Conservation (phyloP, 2,329 filamentous ascomycete genomes). For the Calycina herbarum region DNA sequence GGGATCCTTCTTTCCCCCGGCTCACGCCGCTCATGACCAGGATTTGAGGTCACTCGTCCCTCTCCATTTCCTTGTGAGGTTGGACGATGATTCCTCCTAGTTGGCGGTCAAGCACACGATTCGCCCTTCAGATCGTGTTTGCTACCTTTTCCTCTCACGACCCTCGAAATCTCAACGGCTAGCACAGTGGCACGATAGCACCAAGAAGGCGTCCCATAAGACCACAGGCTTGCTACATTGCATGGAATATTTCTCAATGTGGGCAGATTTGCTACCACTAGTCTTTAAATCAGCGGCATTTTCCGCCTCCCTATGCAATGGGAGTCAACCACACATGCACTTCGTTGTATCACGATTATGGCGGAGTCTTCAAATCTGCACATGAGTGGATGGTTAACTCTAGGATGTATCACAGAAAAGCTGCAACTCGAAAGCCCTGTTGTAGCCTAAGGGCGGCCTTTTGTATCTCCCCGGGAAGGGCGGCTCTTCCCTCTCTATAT, state of each 20-base stretch:
- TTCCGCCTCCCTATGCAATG: background rate
- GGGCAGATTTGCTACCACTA: background rate
- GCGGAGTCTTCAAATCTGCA: slow-evolving; percentile 3
- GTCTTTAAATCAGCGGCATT: background rate
- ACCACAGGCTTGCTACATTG: slow-evolving; percentile 2
- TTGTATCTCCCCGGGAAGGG: background rate
- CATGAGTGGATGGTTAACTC: background rate
- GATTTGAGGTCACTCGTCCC: slow-evolving; percentile 6
- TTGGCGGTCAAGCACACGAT: slow-evolving; percentile 3
- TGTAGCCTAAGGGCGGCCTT: slow-evolving; percentile 14
- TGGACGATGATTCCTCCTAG: background rate
- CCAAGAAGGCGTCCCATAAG: slow-evolving; percentile 3
- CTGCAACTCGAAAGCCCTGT: slow-evolving; percentile 11
- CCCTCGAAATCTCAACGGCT: background rate
- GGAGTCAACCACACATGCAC: background rate
- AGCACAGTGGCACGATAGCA: slow-evolving; percentile 2
- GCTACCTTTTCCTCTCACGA: background rate
- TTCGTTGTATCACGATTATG: slow-evolving; percentile 3
- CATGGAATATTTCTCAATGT: background rate
- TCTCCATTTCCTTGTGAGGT: background rate
- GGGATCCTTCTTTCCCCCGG: background rate
- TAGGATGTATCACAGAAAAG: background rate
- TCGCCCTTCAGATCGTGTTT: slow-evolving; percentile 9
- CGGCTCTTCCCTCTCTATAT: slow-evolving; percentile 4
- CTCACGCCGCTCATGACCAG: background rate